Evolutionary conservation across 2,329 filamentous ascomycete species (phyloP).

Genomic region (Diaporthe citriasiana): DNA sequence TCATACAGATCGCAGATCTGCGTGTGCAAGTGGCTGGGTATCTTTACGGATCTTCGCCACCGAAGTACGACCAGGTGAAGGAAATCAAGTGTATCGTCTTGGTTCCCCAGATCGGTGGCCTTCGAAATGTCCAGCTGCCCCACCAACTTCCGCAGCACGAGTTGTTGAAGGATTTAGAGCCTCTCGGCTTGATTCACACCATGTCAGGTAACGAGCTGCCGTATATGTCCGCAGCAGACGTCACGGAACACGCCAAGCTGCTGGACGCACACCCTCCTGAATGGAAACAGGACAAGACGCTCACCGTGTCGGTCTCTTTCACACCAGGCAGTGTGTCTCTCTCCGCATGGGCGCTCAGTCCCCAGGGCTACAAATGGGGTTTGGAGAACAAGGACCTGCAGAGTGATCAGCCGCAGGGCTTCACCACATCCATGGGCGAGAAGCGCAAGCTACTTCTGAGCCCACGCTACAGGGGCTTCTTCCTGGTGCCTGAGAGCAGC

Average conservation of each 20-base stretch:
- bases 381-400: conserved; percentile 93
- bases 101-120: conserved; percentile 95
- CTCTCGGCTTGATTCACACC: conserved; percentile 95
- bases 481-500: conserved; percentile 91
- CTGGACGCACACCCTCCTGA: conserved; percentile 82
- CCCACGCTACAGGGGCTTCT: conserved; percentile 95
- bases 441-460: conserved; percentile 95
- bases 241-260: conserved; percentile 92
- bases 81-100: conserved; percentile 97
- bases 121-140: conserved; percentile 91
- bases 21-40: conserved; percentile 97
- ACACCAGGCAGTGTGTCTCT: conserved; percentile 96
- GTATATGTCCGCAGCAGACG: conserved; percentile 96
- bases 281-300: conserved; percentile 89
- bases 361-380: conserved; percentile 95
- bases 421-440: conserved; percentile 91
- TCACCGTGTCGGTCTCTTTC: conserved; percentile 96
- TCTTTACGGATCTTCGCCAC: conserved; percentile 91
- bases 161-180: conserved; percentile 87
- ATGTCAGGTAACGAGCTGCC: conserved; percentile 93
- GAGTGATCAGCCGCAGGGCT: conserved; percentile 94
- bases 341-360: conserved; percentile 92
- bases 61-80: conserved; percentile 97
- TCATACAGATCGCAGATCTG: conserved; percentile 97
- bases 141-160: conserved; percentile 93